Percentiles rank a stretch among this genome's conserved stretches.
phyloP scores from a whole-genome alignment of 2,329 filamentous ascomycete genomes.

The Ophiocordyceps sinensis region DNA sequence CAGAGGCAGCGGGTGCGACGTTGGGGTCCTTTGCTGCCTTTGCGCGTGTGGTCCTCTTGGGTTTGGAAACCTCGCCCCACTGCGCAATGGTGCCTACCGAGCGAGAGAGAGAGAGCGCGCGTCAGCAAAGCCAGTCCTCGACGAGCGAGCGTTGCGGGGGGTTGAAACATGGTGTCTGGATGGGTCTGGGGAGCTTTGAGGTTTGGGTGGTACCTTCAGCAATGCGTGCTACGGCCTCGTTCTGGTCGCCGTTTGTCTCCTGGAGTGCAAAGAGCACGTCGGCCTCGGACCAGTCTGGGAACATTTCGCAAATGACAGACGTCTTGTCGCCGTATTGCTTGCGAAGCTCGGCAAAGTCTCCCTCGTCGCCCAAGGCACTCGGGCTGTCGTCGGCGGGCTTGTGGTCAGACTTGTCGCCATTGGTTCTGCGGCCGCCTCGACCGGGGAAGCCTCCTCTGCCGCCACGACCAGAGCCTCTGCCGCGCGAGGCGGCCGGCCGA shows the following conservation, averaged over 20 bases:
- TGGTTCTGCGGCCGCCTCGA: conserved; percentile 59
- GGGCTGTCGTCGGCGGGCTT: conserved; percentile 43
- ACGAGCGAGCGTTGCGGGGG: background rate
- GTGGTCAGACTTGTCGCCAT: conserved; percentile 50
- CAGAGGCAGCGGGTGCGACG: conserved; percentile 33
- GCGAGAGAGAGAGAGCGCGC: background rate
- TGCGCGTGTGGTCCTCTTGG: conserved; percentile 60
- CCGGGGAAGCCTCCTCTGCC: conserved; percentile 64
- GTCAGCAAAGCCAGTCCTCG: conserved; percentile 3
- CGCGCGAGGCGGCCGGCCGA: conserved; percentile 69
- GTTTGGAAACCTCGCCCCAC: conserved; percentile 73
- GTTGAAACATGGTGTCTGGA: background rate
- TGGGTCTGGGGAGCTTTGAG: background rate
- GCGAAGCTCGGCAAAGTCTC: conserved; percentile 84
- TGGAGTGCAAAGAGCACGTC: conserved; percentile 87
- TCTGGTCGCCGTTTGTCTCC: conserved; percentile 70
- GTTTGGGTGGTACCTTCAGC: conserved; percentile 46
- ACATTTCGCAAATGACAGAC: conserved; percentile 76
- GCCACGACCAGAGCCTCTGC: conserved; percentile 80
- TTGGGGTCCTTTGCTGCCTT: conserved; percentile 55
- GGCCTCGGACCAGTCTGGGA: conserved; percentile 88
- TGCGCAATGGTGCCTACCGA: conserved; percentile 58
- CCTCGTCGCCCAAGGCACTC: conserved; percentile 59
- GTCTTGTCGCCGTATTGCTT: conserved; percentile 74
- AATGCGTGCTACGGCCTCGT: conserved; percentile 62